Base-by-base conservation (phyloP, 225 moss, liverwort and hornwort species). In the Sphagnum contortum region DNA sequence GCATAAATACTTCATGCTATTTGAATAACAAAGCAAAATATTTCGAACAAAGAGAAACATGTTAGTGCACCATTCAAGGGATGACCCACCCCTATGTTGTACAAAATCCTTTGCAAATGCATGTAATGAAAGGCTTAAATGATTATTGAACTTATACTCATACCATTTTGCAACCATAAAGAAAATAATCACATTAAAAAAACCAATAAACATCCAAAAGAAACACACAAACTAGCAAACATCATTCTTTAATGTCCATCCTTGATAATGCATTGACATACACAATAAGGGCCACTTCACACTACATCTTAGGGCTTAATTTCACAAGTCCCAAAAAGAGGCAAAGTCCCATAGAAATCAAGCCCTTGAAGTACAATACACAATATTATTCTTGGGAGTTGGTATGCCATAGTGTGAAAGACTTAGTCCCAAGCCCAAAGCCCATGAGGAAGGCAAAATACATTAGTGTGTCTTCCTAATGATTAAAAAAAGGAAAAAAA, bases 131-230 rank as follows among this genome's bases (percentile, higher is more conserved):
- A 89, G 72, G 86, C 61, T 71, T 50, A 74, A 50, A 70, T 79
- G 88, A 83, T 83, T 87, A 88, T 78, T 77, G 70, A 68, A 81
- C 72, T 86, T 79, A 76, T 68, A 68, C 47, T 62, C 66, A 88
- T 83, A 86, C 74, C 84, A 87, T 72, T 77, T 48, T 83, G 80
- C 79, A 87, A 89, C 75, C 84, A 85, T 79, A 86, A 87, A 84
- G 77, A 68, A 94, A 84, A 83, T 64, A 72, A 84, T 82, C 73
- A 72, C 80, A 84, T 85, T 77, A 79, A 85, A 84, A 79, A 85
- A 87, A 78, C 81, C 79, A 83, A 91, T 73, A 85, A 71, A 75
- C 74, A 85, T 75, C 85, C 87, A 81, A 75, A 72, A 80, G 80
- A 82, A 80, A 82, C 70, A 80, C 67, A 81, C 62, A 85, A 85